Evolutionary conservation across 2,329 filamentous ascomycete species (phyloP).

Genomic region (Sporothrix brasiliensis): DNA sequence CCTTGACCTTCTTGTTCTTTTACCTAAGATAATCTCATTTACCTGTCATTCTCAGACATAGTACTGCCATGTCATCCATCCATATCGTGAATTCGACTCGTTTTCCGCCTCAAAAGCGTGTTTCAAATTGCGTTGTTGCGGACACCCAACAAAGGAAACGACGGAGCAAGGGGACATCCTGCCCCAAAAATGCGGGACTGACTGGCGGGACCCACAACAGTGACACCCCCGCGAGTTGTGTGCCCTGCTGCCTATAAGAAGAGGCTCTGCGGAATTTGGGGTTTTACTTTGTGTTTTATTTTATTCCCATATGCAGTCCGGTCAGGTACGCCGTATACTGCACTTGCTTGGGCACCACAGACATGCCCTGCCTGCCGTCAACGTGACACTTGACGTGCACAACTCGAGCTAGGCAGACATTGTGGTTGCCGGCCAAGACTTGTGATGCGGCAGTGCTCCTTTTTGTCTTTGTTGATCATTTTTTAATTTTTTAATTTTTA

Average conservation of each 20-base stretch:
- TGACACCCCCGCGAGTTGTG: not conserved
- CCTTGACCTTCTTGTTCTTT: too few species aligned
- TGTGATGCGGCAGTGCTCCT: not conserved
- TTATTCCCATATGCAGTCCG: not conserved
- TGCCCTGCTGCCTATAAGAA: conserved; percentile 24
- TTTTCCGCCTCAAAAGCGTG: not conserved
- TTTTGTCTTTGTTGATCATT: not conserved
- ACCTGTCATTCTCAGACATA: too few species aligned
- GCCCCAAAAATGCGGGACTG: not conserved
- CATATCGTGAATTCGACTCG: too few species aligned
- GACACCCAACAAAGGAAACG: not conserved
- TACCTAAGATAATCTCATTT: too few species aligned
- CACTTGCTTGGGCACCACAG: too few species aligned
- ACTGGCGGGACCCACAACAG: conserved; percentile 6
- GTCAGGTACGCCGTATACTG: not conserved
- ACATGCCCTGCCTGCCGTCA: not conserved
- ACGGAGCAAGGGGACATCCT: not conserved
- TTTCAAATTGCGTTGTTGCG: not conserved
- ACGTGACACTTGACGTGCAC: not conserved
- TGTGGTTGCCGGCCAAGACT: not conserved
- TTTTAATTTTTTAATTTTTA: not conserved
- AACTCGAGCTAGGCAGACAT: conserved; percentile 16
- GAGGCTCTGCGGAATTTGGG: conserved; percentile 13
- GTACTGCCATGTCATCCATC: too few species aligned
- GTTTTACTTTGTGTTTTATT: conserved; percentile 5